phyloP scores from a whole-genome alignment of 768 basidiomycete species.

The Strobilomyces confusus region DNA sequence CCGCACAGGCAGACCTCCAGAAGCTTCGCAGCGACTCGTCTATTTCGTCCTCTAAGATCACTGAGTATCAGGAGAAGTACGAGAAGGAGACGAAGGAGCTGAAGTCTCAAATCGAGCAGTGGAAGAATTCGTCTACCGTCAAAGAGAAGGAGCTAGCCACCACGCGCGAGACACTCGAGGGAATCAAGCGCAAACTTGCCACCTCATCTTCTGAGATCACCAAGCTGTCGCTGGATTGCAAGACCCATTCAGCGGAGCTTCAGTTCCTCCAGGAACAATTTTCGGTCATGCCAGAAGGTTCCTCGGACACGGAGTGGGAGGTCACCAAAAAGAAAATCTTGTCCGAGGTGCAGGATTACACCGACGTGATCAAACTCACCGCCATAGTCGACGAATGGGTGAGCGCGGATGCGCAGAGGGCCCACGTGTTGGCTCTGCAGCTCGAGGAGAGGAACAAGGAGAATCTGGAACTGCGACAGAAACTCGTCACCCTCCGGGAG shows the following conservation, averaged over 20 bases:
- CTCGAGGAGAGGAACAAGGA: conserved; percentile 7
- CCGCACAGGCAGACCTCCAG: neutral
- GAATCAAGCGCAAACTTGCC: neutral
- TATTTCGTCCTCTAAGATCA: neutral
- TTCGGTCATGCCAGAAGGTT: neutral
- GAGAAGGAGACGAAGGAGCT: neutral
- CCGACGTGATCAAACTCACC: conserved; percentile 7
- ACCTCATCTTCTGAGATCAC: neutral
- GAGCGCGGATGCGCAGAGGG: conserved; percentile 2
- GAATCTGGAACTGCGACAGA: conserved; percentile 4
- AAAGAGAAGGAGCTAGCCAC: neutral
- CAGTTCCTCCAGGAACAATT: neutral
- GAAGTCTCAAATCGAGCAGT: neutral
- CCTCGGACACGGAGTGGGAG: neutral
- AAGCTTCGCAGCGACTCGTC: neutral
- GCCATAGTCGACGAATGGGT: conserved; percentile 8
- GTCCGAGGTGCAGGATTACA: neutral
- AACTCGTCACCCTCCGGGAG: conserved; percentile 2
- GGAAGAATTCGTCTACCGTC: neutral
- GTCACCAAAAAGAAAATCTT: neutral
- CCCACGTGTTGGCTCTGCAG: neutral
- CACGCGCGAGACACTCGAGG: neutral
- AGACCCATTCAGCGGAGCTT: neutral
- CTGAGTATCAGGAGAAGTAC: neutral
- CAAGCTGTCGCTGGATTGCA: neutral